Conservation (phyloP, 306 rosid genomes). For the Clitoria ternatea region DNA sequence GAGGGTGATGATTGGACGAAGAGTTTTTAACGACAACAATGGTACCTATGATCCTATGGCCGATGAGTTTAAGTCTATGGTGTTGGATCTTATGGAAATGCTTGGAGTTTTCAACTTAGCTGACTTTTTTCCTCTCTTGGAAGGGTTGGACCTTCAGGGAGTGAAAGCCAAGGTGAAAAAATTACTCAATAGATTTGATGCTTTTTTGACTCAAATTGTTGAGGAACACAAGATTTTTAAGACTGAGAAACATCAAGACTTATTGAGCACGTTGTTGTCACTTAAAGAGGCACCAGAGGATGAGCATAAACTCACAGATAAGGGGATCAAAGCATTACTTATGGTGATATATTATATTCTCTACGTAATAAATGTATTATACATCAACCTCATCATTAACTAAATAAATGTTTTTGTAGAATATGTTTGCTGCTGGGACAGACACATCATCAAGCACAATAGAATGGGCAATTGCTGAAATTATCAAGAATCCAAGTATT, state of each 20-base stretch:
- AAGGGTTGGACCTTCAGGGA: slow-evolving; percentile 61
- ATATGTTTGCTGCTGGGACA: slow-evolving; percentile 69
- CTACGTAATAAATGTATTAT: too few relatives aligned
- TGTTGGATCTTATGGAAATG: slow-evolving; percentile 64
- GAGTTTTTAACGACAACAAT: slow-evolving; percentile 53
- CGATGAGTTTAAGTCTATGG: slow-evolving; percentile 71
- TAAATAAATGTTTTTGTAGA: slow-evolving; percentile 31
- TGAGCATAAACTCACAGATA: slow-evolving; percentile 46
- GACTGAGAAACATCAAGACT: slow-evolving; percentile 37
- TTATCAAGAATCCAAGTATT: slow-evolving; percentile 48
- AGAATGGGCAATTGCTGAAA: slow-evolving; percentile 76
- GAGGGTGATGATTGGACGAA: slow-evolving; percentile 58
- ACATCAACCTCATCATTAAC: too few relatives aligned
- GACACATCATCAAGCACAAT: slow-evolving; percentile 82
- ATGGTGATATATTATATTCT: too few relatives aligned
- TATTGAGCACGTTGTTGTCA: slow-evolving; percentile 56
- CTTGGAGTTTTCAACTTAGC: slow-evolving; percentile 67
- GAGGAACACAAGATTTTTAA: slow-evolving; percentile 45
- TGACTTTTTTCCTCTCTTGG: slow-evolving; percentile 64
- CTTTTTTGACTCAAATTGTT: slow-evolving; percentile 44
- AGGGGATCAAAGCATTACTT: slow-evolving; percentile 70
- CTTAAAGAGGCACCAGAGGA: slow-evolving; percentile 34
- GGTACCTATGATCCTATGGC: slow-evolving; percentile 45
- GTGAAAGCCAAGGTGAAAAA: slow-evolving; percentile 59
- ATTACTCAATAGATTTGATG: slow-evolving; percentile 61